Percentiles rank a stretch among this genome's conserved stretches.
Evolutionary conservation across 805 yeast genomes (phyloP).

Genomic region (Metschnikowia lachancei): DNA sequence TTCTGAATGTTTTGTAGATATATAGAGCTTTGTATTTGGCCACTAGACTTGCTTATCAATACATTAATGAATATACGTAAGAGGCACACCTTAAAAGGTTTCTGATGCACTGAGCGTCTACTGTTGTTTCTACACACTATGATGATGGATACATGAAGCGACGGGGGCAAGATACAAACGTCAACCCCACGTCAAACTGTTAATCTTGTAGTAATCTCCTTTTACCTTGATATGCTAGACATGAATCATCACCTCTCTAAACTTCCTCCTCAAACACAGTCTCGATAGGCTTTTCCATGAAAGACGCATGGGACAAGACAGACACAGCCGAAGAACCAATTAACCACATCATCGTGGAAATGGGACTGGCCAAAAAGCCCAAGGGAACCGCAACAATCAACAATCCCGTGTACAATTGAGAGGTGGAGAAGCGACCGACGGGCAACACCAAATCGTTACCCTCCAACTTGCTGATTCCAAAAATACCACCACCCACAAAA

Average conservation of each 20-base stretch:
- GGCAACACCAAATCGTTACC: conserved; percentile 84
- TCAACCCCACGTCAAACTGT: no score
- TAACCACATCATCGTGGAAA: conserved; percentile 88
- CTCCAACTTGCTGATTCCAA: conserved; percentile 71
- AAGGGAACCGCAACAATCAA: conserved; percentile 74
- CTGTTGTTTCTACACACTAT: no score
- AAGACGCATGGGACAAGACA: conserved; percentile 81
- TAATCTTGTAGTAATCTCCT: no score
- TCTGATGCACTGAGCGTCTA: no score
- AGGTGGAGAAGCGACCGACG: conserved; percentile 65
- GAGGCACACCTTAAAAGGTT: no score
- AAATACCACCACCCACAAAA: conserved; percentile 70
- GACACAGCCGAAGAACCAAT: conserved; percentile 78
- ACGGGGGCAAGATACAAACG: no score
- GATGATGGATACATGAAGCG: no score
- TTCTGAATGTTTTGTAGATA: no score
- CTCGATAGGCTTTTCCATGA: conserved; percentile 94
- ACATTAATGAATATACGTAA: no score
- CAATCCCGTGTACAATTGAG: conserved; percentile 82
- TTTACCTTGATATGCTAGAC: conserved; percentile 3
- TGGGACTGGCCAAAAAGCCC: conserved; percentile 84
- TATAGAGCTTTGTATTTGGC: no score
- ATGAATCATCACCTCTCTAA: conserved; percentile 11
- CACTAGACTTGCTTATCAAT: no score
- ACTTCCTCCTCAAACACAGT: conserved; percentile 86